Evolutionary conservation across 257 asterid species (phyloP).

Genomic region (Penstemon eatonii): DNA sequence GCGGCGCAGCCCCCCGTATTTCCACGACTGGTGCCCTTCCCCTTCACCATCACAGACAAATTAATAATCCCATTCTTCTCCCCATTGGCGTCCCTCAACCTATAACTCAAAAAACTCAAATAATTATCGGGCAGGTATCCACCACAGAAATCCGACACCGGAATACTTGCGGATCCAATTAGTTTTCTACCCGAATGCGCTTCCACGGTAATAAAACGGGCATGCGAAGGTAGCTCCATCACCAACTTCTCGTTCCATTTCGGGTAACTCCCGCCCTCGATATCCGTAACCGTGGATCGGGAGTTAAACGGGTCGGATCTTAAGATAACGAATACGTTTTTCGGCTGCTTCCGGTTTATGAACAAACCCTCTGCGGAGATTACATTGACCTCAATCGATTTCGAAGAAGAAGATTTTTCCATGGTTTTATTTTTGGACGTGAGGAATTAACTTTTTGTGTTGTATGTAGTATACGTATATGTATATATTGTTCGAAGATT

Average conservation of each 20-base stretch:
- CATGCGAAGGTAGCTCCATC: constrained; percentile 51
- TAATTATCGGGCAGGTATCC: constrained; percentile 58
- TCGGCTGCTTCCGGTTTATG: constrained; percentile 29
- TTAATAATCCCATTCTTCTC: constrained; percentile 70
- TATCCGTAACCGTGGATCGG: constrained; percentile 42
- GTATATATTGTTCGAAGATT: background rate
- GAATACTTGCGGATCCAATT: constrained; percentile 57
- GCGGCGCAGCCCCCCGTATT: constrained; percentile 31
- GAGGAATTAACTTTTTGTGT: background rate
- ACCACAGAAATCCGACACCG: constrained; percentile 67
- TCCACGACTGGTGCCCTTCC: constrained; percentile 26
- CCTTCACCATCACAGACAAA: constrained; percentile 53
- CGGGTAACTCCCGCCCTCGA: constrained; percentile 58
- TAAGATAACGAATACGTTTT: constrained; percentile 31
- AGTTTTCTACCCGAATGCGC: constrained; percentile 43
- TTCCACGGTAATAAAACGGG: constrained; percentile 54
- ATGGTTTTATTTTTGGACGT: background rate
- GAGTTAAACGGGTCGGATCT: constrained; percentile 39
- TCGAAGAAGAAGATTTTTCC: constrained; percentile 19
- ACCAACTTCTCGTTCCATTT: constrained; percentile 64
- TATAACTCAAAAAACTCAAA: constrained; percentile 75
- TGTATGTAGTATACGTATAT: background rate
- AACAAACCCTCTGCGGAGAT: constrained; percentile 45
- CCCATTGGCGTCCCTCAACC: constrained; percentile 57
- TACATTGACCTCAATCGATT: constrained; percentile 39